phyloP scores from a whole-genome alignment of 192 early-diverging fungal species.

The Coemansia sp. region DNA sequence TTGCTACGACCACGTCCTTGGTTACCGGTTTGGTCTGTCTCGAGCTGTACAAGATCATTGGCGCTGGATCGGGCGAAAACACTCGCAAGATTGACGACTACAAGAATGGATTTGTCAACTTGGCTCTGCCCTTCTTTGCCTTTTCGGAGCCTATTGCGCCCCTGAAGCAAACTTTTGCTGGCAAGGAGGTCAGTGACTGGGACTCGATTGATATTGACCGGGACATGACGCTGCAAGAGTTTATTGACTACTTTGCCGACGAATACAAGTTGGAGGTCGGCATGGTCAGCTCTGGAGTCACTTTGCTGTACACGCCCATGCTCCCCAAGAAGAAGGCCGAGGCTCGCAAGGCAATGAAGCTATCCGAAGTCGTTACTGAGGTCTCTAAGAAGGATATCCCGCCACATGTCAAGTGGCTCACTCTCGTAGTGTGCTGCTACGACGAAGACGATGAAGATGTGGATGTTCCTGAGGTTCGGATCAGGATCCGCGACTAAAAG shows the following conservation, averaged over 20 bases:
- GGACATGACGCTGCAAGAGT: slow-evolving; percentile 87
- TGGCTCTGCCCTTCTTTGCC: slow-evolving; percentile 98
- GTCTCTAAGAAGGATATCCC: slow-evolving; percentile 90
- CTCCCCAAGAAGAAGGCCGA: slow-evolving; percentile 84
- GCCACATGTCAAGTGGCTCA: slow-evolving; percentile 79
- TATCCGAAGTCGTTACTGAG: slow-evolving; percentile 77
- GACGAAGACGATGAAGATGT: slow-evolving; percentile 90
- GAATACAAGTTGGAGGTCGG: slow-evolving; percentile 86
- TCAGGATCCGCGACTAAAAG: slow-evolving; percentile 46
- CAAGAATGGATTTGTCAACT: slow-evolving; percentile 99
- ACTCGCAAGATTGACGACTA: slow-evolving; percentile 88
- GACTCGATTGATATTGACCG: slow-evolving; percentile 87
- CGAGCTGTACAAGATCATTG: slow-evolving; percentile 92
- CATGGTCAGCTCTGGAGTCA: slow-evolving; percentile 90
- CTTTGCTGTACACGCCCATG: slow-evolving; percentile 92
- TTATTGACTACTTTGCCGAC: slow-evolving; percentile 82
- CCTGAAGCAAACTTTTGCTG: slow-evolving; percentile 86
- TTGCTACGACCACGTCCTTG: slow-evolving; percentile 90
- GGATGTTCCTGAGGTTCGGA: slow-evolving; percentile 60
- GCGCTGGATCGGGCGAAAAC: slow-evolving; percentile 35
- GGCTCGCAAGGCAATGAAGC: slow-evolving; percentile 77
- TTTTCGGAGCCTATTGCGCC: slow-evolving; percentile 98
- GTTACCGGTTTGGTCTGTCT: slow-evolving; percentile 97
- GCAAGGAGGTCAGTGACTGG: slow-evolving; percentile 89
- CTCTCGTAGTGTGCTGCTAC: slow-evolving; percentile 88